These are phyloP conservation scores for Aspergillus amoenus DNA, from an alignment of 2,329 filamentous ascomycete genomes.

Conservation along the genomic window DNA sequence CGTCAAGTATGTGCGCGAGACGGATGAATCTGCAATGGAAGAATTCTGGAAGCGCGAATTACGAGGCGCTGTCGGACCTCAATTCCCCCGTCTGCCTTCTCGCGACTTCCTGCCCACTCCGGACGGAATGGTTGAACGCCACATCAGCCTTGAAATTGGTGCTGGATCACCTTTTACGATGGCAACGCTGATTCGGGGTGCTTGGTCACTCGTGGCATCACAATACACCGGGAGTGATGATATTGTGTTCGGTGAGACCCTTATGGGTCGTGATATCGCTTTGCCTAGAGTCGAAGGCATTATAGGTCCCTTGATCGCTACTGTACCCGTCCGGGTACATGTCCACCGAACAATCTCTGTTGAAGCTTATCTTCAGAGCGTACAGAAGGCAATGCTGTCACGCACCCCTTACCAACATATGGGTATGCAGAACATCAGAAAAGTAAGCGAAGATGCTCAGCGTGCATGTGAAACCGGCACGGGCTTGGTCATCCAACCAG, in stretches of 20 bases:
- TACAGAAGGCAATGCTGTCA: conserved; percentile 33
- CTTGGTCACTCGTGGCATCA: conserved; percentile 50
- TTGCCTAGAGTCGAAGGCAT: conserved; percentile 49
- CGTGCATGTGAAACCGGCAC: conserved; percentile 37
- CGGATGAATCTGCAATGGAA: conserved; percentile 41
- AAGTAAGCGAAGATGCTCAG: conserved; percentile 40
- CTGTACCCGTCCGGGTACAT: conserved; percentile 48
- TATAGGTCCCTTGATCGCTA: conserved; percentile 51
- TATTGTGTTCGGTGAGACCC: conserved; percentile 51
- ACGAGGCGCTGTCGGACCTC: conserved; percentile 45
- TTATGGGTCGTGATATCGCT: conserved; percentile 49
- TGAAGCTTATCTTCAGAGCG: conserved; percentile 27
- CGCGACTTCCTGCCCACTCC: conserved; percentile 48
- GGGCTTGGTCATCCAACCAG: conserved; percentile 41
- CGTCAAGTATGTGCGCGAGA: conserved; percentile 48
- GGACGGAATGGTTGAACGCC: conserved; percentile 46
- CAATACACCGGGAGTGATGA: conserved; percentile 47
- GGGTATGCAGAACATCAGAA: conserved; percentile 51
- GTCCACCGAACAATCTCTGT: conserved; percentile 29
- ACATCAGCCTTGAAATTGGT: conserved; percentile 30
- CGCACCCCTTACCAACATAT: conserved; percentile 51
- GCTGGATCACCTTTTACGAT: conserved; percentile 39
- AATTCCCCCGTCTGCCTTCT: conserved; percentile 52
- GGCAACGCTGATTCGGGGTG: conserved; percentile 49
- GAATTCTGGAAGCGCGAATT: conserved; percentile 51